Base-by-base conservation (phyloP, 2,329 filamentous ascomycete species). In the Bipolaris victoriae region DNA sequence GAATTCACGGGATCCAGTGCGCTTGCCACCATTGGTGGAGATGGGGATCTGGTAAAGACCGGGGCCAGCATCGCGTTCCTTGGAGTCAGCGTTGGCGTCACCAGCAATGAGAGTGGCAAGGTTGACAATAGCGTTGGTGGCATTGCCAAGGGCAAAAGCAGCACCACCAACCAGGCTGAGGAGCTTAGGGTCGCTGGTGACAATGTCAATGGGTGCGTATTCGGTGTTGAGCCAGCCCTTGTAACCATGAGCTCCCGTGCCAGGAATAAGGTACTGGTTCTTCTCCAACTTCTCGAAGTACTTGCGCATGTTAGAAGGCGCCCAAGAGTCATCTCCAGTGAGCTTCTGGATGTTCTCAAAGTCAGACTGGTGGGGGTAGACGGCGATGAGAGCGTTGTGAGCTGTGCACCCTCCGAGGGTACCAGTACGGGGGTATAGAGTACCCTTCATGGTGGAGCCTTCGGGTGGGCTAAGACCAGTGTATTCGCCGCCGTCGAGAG, bases 291-390 rank as follows among this genome's bases (percentile, higher is more conserved):
- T 79, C 49, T 76, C 83, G 49, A 85, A 86, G 76, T 87, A 85
- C 58, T 81, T 76, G 64, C 84, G 79, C 86, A 89, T 88, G 65
- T 85, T 86, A 1, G 75, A 72, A 0, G 85, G 76, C 0, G 77
- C 74, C 86, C 87, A 89, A 0, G 83, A 84, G 1, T 72, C 63
- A 64, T 90, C 87, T 3, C 86, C 86, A 2, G 87, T 89, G 26
- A 88, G 66, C 11, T 74, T 72, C 3, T 81, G 82, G 53, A 89
- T 83, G 64, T 83, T 74, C 44, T 86, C 78, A 74, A 84, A 89
- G 71, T 89, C 87, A 26, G 80, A 82, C 45, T 83, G 78, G 55
- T 85, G 81, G 0, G 87, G 86, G 57, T 86, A 82, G 24, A 88
- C 77, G 15, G 82, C 79, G 47, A 89, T 83, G 43, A 87, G 73